These are phyloP conservation scores for Leavenworthia alabamica DNA, from an alignment of 345 rosid genomes.

Conservation along the genomic window DNA sequence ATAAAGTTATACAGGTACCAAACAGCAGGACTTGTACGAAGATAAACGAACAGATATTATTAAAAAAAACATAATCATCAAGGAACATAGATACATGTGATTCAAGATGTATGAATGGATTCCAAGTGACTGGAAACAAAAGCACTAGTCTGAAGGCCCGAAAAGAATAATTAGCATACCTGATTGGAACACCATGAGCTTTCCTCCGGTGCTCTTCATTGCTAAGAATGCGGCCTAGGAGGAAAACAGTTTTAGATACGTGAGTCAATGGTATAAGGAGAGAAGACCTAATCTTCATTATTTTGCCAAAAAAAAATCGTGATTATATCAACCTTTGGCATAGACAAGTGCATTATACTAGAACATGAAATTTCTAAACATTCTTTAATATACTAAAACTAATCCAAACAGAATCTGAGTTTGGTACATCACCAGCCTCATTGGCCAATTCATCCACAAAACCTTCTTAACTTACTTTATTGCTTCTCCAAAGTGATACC, in stretches of 20 bases:
- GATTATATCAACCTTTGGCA: too few species aligned
- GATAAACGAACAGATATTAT: neutral
- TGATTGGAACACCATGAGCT: constrained; percentile 94
- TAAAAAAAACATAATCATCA: neutral
- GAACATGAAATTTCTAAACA: too few species aligned
- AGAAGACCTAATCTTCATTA: neutral
- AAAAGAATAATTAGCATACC: constrained; percentile 34
- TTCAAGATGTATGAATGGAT: neutral
- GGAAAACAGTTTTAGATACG: neutral
- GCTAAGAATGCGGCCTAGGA: constrained; percentile 90
- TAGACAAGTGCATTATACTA: too few species aligned
- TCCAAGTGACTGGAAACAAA: neutral
- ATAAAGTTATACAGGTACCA: neutral
- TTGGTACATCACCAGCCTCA: neutral
- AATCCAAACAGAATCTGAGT: neutral
- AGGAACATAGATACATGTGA: neutral
- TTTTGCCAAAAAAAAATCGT: neutral
- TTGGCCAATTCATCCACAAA: constrained; percentile 9
- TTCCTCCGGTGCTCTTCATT: constrained; percentile 91
- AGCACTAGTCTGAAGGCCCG: neutral
- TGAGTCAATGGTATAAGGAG: neutral
- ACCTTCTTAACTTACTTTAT: neutral
- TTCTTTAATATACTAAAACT: neutral
- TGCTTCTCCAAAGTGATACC: neutral
- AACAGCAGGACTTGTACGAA: neutral